A percentile compares a stretch with the other conserved stretches of the same genome.
Evolutionary conservation across 2,329 filamentous ascomycete species (phyloP).

Genomic region (Aspergillus aculeatinus): DNA sequence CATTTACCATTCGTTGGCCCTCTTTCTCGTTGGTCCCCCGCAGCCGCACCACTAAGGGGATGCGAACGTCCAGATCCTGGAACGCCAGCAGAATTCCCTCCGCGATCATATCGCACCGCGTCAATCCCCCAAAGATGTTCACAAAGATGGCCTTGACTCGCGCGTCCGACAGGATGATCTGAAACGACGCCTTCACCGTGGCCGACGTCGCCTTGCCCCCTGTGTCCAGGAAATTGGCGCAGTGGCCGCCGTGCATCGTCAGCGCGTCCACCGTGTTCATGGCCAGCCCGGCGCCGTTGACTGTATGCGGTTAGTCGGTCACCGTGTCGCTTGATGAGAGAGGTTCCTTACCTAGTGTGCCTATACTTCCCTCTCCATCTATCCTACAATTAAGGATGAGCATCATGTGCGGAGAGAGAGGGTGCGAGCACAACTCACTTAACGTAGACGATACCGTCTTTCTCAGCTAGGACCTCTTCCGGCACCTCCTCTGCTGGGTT

Average conservation of each 20-base stretch:
- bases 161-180: constrained; percentile 68
- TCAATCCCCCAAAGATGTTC: constrained; percentile 70
- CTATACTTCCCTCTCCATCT: constrained; percentile 62
- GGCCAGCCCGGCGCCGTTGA: constrained; percentile 85
- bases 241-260: constrained; percentile 62
- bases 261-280: constrained; percentile 90
- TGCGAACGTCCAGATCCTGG: constrained; percentile 62
- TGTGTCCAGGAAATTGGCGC: constrained; percentile 84
- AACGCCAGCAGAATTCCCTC: constrained; percentile 72
- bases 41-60: constrained; percentile 75
- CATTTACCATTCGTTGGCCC: constrained; percentile 62
- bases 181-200: constrained; percentile 76
- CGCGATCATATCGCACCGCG: constrained; percentile 78
- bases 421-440: constrained; percentile 43
- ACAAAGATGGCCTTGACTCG: constrained; percentile 72
- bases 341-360: constrained; percentile 58
- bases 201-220: constrained; percentile 82
- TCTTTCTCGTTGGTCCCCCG: constrained; percentile 71
- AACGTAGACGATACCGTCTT: constrained; percentile 76
- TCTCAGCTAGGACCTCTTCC: constrained; percentile 62
- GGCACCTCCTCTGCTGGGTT: constrained; percentile 53
- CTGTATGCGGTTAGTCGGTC: constrained; percentile 34
- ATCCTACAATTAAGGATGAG: constrained; percentile 28
- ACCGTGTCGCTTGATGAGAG: background rate
- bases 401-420: too few relatives aligned